These are phyloP conservation scores for Rhizoctonia solani DNA, from an alignment of 1,284 basidiomycete genomes.

Conservation along the genomic window DNA sequence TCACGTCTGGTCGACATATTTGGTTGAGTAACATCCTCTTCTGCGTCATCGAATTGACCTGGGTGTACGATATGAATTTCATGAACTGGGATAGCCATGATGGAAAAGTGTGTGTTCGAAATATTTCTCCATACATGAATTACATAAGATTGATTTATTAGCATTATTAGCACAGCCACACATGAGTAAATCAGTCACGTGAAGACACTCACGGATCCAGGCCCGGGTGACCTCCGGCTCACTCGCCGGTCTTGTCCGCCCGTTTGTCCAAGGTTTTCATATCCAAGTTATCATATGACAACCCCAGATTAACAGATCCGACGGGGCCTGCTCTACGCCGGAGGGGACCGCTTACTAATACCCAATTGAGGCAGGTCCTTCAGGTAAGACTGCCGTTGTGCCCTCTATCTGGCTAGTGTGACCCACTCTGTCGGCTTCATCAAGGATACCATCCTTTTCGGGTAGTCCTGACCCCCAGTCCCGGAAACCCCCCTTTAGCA, in stretches of 20 bases:
- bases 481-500: conserved; percentile 6
- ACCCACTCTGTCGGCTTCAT: conserved; percentile 11
- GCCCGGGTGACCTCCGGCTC: not conserved
- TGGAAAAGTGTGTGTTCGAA: conserved; percentile 4
- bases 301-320: not conserved
- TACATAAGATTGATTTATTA: not conserved
- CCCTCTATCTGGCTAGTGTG: conserved; percentile 2
- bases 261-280: not conserved
- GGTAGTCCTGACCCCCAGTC: conserved; percentile 27
- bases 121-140: conserved; percentile 4
- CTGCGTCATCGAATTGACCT: conserved; percentile 59
- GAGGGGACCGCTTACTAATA: conserved; percentile 8
- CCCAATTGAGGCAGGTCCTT: not conserved
- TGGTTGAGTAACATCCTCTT: conserved; percentile 41
- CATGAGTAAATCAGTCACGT: conserved; percentile 15
- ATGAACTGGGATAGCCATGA: conserved; percentile 32
- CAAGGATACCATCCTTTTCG: not conserved
- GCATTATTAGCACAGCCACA: not conserved
- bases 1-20: not conserved
- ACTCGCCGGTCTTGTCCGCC: not conserved
- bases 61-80: conserved; percentile 13
- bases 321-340: conserved; percentile 9
- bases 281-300: not conserved
- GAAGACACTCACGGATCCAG: conserved; percentile 25
- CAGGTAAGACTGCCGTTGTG: not conserved